Evolutionary conservation across 2,329 filamentous ascomycete species (phyloP), one percentile per base, ranked within the genome.

Genomic region (Coniochaeta sp.): DNA sequence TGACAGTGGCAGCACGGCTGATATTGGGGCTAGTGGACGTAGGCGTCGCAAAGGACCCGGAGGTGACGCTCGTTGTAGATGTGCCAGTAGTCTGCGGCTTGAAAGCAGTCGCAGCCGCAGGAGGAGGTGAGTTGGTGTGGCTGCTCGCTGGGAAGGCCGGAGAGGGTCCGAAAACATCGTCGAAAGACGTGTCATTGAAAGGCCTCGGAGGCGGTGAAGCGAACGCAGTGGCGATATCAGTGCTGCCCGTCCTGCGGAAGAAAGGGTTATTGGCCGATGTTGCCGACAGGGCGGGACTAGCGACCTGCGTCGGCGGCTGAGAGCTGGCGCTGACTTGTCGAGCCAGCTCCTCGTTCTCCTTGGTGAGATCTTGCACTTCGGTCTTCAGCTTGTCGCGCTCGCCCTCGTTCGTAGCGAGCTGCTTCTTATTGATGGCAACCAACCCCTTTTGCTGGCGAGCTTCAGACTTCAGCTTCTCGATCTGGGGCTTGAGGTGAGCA

Each of bases 371-470:
- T 61, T 87, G 87, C 52, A 89, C 88, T 72, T 98, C 93, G 1
- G 80, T 78, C 77, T 92, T 93, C 43, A 96, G 79, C 78, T 91
- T 93, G 62, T 98, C 93, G 34, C 90, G 85, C 72, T 98, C 93
- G 56, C 84, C 85, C 73, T 99, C 95, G 61, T 89, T 91, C 0
- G 93, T 97, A 38, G 89, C 85, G 62, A 98, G 79, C 76, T 99
- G 95, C 78, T 99, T 99, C 81, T 96, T 98, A 77, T 97, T 97
- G 77, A 99, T 99, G 50, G 95, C 93, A 33, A 96, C 93, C 65
- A 98, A 81, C 19, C 95, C 95, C 77, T 96, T 98, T 71, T 98
- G 93, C 73, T 98, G 95, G 47, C 95, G 87, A 28, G 92, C 92
- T 67, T 97, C 92, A 14, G 89, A 91, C 72, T 90, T 92, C 67